These are phyloP conservation scores for Botryotinia narcissicola DNA, from an alignment of 2,329 filamentous ascomycete genomes.

Conservation along the genomic window DNA sequence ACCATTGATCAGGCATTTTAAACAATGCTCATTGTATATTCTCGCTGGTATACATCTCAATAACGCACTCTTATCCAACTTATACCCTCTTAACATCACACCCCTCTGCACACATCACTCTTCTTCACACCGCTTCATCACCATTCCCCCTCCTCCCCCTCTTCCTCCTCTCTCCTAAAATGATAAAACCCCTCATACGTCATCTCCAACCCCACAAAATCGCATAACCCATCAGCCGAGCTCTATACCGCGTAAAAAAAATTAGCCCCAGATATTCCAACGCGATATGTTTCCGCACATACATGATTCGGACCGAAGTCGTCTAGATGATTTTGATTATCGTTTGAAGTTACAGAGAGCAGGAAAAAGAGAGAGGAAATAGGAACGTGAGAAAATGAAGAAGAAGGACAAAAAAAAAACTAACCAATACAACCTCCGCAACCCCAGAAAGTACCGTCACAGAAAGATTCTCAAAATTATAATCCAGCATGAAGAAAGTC, in stretches of 20 bases:
- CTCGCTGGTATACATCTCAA: not conserved
- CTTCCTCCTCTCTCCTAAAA: not conserved
- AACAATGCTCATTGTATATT: not conserved
- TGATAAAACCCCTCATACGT: not conserved
- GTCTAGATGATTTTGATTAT: not conserved
- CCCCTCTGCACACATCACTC: too few relatives aligned
- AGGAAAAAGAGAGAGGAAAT: not conserved
- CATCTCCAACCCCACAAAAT: not conserved
- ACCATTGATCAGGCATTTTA: not conserved
- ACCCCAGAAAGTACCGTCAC: not conserved
- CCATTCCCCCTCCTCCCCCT: not conserved
- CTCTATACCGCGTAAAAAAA: not conserved
- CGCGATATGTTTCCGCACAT: not conserved
- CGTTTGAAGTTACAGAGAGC: rapidly evolving
- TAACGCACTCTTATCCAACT: not conserved
- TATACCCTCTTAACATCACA: not conserved
- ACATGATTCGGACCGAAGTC: not conserved
- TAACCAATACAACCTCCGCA: not conserved
- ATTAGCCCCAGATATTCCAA: not conserved
- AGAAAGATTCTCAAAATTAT: not conserved
- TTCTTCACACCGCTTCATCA: too few relatives aligned
- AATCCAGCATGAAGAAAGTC: not conserved
- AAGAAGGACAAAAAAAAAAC: not conserved
- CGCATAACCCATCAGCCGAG: not conserved
- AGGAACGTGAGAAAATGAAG: too few relatives aligned